These are phyloP conservation scores for Pythium aphanidermatum DNA, from an alignment of 352 stramenopile genomes.

Conservation along the genomic window DNA sequence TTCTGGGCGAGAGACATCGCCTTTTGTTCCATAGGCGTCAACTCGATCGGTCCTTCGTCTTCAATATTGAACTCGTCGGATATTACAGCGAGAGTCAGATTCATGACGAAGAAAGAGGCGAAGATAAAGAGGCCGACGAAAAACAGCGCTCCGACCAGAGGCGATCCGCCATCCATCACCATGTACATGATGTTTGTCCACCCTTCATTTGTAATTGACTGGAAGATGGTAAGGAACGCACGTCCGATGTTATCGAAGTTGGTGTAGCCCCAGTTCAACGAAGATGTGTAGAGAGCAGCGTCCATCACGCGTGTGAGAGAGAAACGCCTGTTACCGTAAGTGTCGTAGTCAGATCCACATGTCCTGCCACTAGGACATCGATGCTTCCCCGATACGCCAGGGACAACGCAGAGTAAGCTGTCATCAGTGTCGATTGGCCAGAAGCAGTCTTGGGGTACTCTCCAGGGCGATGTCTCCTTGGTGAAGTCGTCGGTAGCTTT, in stretches of 20 bases:
- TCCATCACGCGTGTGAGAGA: constrained; percentile 34
- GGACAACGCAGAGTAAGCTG: constrained; percentile 54
- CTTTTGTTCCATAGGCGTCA: constrained; percentile 27
- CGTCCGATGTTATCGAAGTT: constrained; percentile 91
- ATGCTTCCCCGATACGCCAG: constrained; percentile 41
- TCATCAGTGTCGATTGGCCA: constrained; percentile 89
- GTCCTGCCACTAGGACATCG: constrained; percentile 28
- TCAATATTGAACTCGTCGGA: constrained; percentile 86
- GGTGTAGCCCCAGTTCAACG: constrained; percentile 88
- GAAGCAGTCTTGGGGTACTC: constrained; percentile 75
- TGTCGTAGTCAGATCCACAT: constrained; percentile 69
- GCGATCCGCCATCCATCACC: constrained; percentile 51
- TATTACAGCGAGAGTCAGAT: constrained; percentile 90
- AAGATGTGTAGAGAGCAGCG: constrained; percentile 41
- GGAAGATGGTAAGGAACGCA: constrained; percentile 92
- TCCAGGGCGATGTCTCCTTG: constrained; percentile 71
- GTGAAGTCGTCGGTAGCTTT: constrained; percentile 22
- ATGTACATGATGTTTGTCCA: constrained; percentile 93
- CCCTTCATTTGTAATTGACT: constrained; percentile 91
- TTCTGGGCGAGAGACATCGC: constrained; percentile 26
- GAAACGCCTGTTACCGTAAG: constrained; percentile 65
- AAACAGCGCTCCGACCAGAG: constrained; percentile 68
- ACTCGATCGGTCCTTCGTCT: constrained; percentile 22
- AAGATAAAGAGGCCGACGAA: constrained; percentile 90
- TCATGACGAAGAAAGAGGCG: constrained; percentile 92